These are phyloP conservation scores for Musa itinerans DNA, from an alignment of 176 grass and related monocot species.

Conservation along the genomic window DNA sequence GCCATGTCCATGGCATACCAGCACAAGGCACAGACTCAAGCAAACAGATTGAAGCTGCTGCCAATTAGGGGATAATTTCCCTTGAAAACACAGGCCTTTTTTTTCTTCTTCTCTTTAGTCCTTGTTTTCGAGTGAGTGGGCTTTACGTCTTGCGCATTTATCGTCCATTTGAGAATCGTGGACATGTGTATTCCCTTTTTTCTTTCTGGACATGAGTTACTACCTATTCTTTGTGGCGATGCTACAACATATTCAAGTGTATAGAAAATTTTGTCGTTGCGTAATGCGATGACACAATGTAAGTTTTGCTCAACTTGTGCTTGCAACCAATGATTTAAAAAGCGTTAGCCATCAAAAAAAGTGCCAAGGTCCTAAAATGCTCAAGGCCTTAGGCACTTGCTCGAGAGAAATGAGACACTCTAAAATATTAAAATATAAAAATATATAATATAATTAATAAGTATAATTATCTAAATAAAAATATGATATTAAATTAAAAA, in stretches of 20 bases:
- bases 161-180: too few species aligned
- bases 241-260: neutral
- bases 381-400: too few species aligned
- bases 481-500: too few species aligned
- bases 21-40: constrained; percentile 19
- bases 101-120: neutral
- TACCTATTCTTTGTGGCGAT: neutral
- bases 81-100: neutral
- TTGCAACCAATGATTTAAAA: neutral
- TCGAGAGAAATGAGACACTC: too few species aligned
- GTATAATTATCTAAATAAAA: too few species aligned
- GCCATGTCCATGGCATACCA: constrained; percentile 58
- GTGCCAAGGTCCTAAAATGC: too few species aligned
- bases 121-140: neutral
- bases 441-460: too few species aligned
- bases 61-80: neutral
- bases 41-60: constrained; percentile 3
- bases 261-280: neutral
- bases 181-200: neutral
- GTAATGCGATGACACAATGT: neutral
- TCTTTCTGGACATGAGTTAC: neutral
- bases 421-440: too few species aligned
- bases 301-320: neutral
- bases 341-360: too few species aligned
- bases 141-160: neutral